These are phyloP conservation scores for Citropsis articulata DNA, from an alignment of 345 rosid species.

Conservation along the genomic window DNA sequence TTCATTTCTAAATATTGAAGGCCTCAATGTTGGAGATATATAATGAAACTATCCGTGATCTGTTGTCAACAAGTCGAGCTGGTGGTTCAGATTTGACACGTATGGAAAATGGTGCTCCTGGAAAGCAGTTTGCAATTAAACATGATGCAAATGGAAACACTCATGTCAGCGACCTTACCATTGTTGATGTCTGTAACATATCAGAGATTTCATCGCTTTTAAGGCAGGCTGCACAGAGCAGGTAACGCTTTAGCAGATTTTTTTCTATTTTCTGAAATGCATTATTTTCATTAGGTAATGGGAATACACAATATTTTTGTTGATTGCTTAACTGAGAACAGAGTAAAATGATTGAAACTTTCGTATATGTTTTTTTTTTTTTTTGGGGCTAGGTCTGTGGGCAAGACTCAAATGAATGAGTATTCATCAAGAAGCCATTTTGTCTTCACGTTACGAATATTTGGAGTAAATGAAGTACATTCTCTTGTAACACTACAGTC, in stretches of 20 bases:
- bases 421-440: slow-evolving; percentile 81
- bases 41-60: slow-evolving; percentile 85
- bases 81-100: slow-evolving; percentile 35
- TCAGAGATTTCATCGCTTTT: slow-evolving; percentile 73
- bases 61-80: slow-evolving; percentile 50
- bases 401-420: slow-evolving; percentile 90
- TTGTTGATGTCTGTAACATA: slow-evolving; percentile 75
- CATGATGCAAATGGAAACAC: slow-evolving; percentile 85
- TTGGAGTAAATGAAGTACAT: slow-evolving; percentile 78
- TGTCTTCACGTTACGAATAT: slow-evolving; percentile 81
- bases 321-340: neutral
- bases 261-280: neutral
- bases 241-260: slow-evolving; percentile 34
- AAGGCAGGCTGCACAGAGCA: slow-evolving; percentile 86
- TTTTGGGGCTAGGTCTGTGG: slow-evolving; percentile 66
- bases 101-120: slow-evolving; percentile 49
- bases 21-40: slow-evolving; percentile 98
- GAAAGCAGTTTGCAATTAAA: slow-evolving; percentile 75
- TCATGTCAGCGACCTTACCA: slow-evolving; percentile 74
- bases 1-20: slow-evolving; percentile 26
- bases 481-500: neutral
- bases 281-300: neutral
- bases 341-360: neutral
- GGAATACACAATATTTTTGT: neutral
- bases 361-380: neutral